phyloP scores from a whole-genome alignment of 2,329 filamentous ascomycete genomes.

The Delphinella strobiligena region DNA sequence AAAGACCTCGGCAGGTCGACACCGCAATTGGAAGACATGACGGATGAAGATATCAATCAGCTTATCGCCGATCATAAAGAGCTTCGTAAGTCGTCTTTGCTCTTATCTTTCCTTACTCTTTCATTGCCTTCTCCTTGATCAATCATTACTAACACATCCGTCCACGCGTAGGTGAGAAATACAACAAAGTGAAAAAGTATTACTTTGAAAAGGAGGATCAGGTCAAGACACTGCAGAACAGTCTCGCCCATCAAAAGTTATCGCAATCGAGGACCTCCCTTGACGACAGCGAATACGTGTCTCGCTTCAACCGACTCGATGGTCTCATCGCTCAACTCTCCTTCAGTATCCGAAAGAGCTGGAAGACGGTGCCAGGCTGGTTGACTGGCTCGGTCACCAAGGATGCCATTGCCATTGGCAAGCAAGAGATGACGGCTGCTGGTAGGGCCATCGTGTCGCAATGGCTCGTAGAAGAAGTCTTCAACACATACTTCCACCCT shows the following conservation, averaged over 20 bases:
- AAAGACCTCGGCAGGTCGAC: slow-evolving; percentile 28
- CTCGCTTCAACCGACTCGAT: slow-evolving; percentile 79
- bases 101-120: not conserved
- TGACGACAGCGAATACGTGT: slow-evolving; percentile 88
- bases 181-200: slow-evolving; percentile 94
- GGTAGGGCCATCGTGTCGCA: slow-evolving; percentile 78
- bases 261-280: slow-evolving; percentile 88
- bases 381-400: slow-evolving; percentile 68
- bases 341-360: slow-evolving; percentile 93
- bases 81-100: slow-evolving; percentile 27
- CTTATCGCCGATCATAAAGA: slow-evolving; percentile 39
- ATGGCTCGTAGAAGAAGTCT: slow-evolving; percentile 85
- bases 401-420: slow-evolving; percentile 74
- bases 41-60: slow-evolving; percentile 34
- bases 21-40: slow-evolving; percentile 36
- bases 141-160: slow-evolving; percentile 4
- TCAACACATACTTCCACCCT: slow-evolving; percentile 87
- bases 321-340: slow-evolving; percentile 89
- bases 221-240: slow-evolving; percentile 91
- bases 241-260: slow-evolving; percentile 89
- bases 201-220: slow-evolving; percentile 89
- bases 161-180: slow-evolving; percentile 76
- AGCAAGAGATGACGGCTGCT: slow-evolving; percentile 95
- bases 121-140: not conserved
- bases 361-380: slow-evolving; percentile 72